phyloP scores from a whole-genome alignment of 495 filamentous ascomycete genomes.

The Xylaria palmicola region DNA sequence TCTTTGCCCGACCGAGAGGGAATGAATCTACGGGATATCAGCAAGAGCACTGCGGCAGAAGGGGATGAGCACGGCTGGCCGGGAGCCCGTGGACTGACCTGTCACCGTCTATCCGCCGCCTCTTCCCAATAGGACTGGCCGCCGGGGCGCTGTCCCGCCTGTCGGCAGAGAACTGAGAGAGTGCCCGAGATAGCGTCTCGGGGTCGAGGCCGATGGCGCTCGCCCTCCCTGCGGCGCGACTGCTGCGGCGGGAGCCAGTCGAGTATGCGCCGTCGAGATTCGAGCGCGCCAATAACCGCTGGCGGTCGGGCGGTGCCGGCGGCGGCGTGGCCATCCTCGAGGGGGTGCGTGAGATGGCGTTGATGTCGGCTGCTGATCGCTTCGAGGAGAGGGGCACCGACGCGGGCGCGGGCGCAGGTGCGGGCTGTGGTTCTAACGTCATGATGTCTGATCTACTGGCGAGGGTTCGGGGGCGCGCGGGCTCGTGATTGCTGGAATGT shows the following conservation, averaged over 20 bases:
- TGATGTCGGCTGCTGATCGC: conserved; percentile 34
- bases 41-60: background rate
- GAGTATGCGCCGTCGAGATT: conserved; percentile 24
- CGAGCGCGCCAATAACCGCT: conserved; percentile 33
- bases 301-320: conserved; percentile 39
- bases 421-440: conserved; percentile 36
- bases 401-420: conserved; percentile 22
- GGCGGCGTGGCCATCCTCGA: conserved; percentile 40
- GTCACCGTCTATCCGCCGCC: conserved; percentile 82
- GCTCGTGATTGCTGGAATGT: background rate
- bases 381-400: conserved; percentile 34
- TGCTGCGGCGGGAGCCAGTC: conserved; percentile 31
- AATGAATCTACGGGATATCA: conserved; percentile 72
- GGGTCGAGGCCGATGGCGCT: conserved; percentile 33
- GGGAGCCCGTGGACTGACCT: conserved; percentile 47
- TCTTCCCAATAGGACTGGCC: conserved; percentile 80
- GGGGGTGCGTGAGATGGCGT: conserved; percentile 33
- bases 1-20: conserved; percentile 93
- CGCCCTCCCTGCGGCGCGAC: conserved; percentile 26
- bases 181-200: conserved; percentile 34
- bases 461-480: background rate
- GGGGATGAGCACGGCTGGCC: background rate
- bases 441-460: conserved; percentile 24
- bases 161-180: conserved; percentile 32
- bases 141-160: conserved; percentile 67